These are phyloP conservation scores for Sporothrix pallida DNA, from an alignment of 2,329 filamentous ascomycete genomes.

Conservation along the genomic window DNA sequence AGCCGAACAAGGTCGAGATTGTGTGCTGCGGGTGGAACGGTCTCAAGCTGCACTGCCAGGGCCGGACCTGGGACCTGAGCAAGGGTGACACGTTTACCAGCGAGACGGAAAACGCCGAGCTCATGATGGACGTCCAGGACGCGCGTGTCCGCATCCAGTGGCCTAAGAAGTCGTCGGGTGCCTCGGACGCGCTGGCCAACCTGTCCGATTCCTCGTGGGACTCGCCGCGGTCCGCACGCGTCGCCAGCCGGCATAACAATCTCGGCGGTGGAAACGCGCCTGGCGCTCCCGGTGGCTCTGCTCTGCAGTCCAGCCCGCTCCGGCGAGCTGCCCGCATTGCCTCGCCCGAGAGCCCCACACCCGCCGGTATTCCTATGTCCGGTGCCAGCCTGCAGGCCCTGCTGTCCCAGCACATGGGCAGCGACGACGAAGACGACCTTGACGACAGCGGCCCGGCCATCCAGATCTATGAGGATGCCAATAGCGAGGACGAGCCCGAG, in stretches of 20 bases:
- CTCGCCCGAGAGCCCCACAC: slow-evolving; percentile 75
- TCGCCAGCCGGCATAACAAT: slow-evolving; percentile 30
- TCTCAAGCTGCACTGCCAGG: slow-evolving; percentile 88
- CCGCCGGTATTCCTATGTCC: slow-evolving; percentile 52
- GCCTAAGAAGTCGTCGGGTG: slow-evolving; percentile 61
- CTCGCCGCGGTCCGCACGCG: slow-evolving; percentile 52
- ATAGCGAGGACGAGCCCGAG: slow-evolving; percentile 62
- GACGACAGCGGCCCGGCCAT: slow-evolving; percentile 53
- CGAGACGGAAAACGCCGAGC: slow-evolving; percentile 83
- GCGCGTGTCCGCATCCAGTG: slow-evolving; percentile 87
- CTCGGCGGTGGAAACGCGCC: slow-evolving; percentile 34
- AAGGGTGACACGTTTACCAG: slow-evolving; percentile 92
- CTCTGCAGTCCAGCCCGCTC: slow-evolving; percentile 66
- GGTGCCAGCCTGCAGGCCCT: slow-evolving; percentile 52
- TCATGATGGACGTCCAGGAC: slow-evolving; percentile 95
- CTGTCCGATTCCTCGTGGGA: slow-evolving; percentile 75
- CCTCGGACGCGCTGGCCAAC: slow-evolving; percentile 53
- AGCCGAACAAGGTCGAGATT: slow-evolving; percentile 81
- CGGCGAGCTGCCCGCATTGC: slow-evolving; percentile 63
- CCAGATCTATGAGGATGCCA: slow-evolving; percentile 75
- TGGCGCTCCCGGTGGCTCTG: slow-evolving; percentile 39
- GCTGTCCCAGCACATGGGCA: slow-evolving; percentile 47
- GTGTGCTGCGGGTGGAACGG: slow-evolving; percentile 97
- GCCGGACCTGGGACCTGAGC: slow-evolving; percentile 79
- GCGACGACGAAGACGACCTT: slow-evolving; percentile 39